A percentile compares a stretch with the other conserved stretches of the same genome.
Evolutionary conservation across 768 basidiomycete genomes (phyloP).

Genomic region (Crucibulum laeve): DNA sequence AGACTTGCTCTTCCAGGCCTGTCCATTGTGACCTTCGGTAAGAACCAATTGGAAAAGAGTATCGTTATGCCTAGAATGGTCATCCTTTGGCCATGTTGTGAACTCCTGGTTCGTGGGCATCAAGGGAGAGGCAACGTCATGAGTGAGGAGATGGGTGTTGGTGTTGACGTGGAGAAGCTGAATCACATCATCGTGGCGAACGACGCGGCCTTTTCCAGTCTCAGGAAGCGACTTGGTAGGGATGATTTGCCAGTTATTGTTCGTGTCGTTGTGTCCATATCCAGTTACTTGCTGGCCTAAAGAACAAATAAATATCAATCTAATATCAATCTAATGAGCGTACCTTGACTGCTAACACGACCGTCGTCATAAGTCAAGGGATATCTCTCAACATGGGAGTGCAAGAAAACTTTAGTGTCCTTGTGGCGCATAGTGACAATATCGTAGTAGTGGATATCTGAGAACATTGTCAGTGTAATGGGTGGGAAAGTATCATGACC

Average conservation of each 20-base stretch:
- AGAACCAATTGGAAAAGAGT: slow-evolving; percentile 82
- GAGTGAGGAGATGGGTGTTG: slow-evolving; percentile 79
- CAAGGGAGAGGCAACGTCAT: slow-evolving; percentile 95
- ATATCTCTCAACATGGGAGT: slow-evolving; percentile 89
- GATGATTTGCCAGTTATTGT: slow-evolving; percentile 94
- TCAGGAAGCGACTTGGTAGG: slow-evolving; percentile 95
- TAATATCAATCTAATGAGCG: slow-evolving; percentile 3
- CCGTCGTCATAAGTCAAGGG: slow-evolving; percentile 95
- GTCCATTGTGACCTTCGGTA: slow-evolving; percentile 68
- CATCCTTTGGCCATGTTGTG: slow-evolving; percentile 85
- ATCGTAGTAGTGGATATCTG: slow-evolving; percentile 94
- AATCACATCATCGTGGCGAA: slow-evolving; percentile 84
- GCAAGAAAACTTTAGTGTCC: slow-evolving; percentile 89
- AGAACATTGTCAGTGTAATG: background rate
- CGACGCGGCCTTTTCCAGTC: slow-evolving; percentile 87
- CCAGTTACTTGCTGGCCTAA: slow-evolving; percentile 94
- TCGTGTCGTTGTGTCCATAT: slow-evolving; percentile 89
- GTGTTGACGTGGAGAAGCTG: slow-evolving; percentile 89
- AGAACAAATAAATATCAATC: slow-evolving; percentile 3
- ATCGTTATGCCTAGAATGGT: slow-evolving; percentile 75
- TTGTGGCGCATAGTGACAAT: slow-evolving; percentile 85
- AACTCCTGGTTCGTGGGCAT: slow-evolving; percentile 99
- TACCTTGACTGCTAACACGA: slow-evolving; percentile 90
- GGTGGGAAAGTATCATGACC: background rate
- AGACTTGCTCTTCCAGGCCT: slow-evolving; percentile 90